phyloP scores from a whole-genome alignment of 257 asterid species.

The Jaltomata sinuosa region DNA sequence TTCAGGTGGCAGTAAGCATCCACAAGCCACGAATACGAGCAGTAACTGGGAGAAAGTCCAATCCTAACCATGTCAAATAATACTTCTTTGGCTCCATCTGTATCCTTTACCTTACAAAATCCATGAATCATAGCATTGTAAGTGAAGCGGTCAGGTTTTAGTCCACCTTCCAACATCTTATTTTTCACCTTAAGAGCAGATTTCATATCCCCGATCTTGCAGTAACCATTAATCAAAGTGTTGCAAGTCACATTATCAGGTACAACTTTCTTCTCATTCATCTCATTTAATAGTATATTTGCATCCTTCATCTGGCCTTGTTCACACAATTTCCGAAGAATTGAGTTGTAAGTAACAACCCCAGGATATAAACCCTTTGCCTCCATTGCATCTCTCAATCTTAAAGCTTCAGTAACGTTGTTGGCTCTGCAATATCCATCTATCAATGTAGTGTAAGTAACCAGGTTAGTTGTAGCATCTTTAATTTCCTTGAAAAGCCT shows the following conservation, averaged over 20 bases:
- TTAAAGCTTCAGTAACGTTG: slow-evolving; percentile 52
- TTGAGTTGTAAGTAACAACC: slow-evolving; percentile 72
- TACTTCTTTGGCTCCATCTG: slow-evolving; percentile 46
- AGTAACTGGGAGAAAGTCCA: slow-evolving; percentile 54
- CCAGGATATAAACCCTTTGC: slow-evolving; percentile 53
- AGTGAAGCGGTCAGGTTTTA: slow-evolving; percentile 66
- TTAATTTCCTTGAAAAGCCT: slow-evolving; percentile 61
- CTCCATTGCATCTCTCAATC: slow-evolving; percentile 51
- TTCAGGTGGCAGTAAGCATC: slow-evolving; percentile 40
- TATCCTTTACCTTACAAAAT: slow-evolving; percentile 49
- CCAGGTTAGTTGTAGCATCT: slow-evolving; percentile 52
- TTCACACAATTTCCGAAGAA: slow-evolving; percentile 70
- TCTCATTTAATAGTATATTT: slow-evolving; percentile 50
- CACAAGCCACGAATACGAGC: slow-evolving; percentile 63
- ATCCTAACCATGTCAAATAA: slow-evolving; percentile 49
- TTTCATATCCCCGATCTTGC: slow-evolving; percentile 75
- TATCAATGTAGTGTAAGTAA: slow-evolving; percentile 75
- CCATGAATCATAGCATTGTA: slow-evolving; percentile 80
- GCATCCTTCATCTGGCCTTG: slow-evolving; percentile 68
- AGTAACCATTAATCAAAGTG: slow-evolving; percentile 78
- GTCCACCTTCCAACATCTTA: slow-evolving; percentile 72
- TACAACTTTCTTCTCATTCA: slow-evolving; percentile 53
- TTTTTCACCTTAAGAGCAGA: slow-evolving; percentile 58
- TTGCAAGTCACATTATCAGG: slow-evolving; percentile 78
- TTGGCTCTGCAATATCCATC: slow-evolving; percentile 78